Percentiles rank a stretch among this genome's conserved stretches.
These are phyloP conservation scores for Mycena crocata DNA, from an alignment of 768 basidiomycete species.

Conservation along the genomic window DNA sequence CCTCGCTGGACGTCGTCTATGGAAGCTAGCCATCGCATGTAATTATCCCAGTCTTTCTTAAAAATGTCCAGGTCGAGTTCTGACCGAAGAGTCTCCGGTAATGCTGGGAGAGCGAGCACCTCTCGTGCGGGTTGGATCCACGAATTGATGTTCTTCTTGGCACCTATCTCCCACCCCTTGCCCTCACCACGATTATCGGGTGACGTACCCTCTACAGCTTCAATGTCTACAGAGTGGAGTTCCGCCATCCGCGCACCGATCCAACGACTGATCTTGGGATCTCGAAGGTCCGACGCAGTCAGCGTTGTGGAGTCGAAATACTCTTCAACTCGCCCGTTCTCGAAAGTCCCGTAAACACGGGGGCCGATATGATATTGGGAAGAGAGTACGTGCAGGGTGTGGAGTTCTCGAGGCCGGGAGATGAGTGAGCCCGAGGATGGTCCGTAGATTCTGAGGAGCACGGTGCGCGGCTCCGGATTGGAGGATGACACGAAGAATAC, in stretches of 20 bases:
- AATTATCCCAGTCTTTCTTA: constrained; percentile 71
- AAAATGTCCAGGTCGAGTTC: constrained; percentile 76
- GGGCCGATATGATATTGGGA: constrained; percentile 91
- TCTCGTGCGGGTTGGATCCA: constrained; percentile 81
- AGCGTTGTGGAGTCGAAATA: constrained; percentile 92
- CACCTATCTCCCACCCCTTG: constrained; percentile 67
- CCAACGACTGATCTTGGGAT: constrained; percentile 81
- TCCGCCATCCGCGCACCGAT: constrained; percentile 97
- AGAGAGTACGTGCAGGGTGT: constrained; percentile 89
- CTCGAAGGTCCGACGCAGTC: constrained; percentile 80
- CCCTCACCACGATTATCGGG: constrained; percentile 52
- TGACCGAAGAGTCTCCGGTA: constrained; percentile 57
- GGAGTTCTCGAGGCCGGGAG: constrained; percentile 87
- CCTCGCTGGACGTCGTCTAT: constrained; percentile 69
- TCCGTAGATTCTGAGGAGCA: constrained; percentile 94
- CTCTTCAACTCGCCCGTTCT: constrained; percentile 95
- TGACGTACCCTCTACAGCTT: constrained; percentile 64
- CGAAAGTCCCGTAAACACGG: constrained; percentile 92
- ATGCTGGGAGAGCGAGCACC: constrained; percentile 73
- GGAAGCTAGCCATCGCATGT: constrained; percentile 75
- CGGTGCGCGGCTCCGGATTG: constrained; percentile 62
- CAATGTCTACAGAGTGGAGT: constrained; percentile 91
- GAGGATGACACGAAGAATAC: constrained; percentile 94
- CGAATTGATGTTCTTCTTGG: constrained; percentile 71
- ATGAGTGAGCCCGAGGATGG: constrained; percentile 88